These are phyloP conservation scores for Sanchytrium tribonematis DNA, from an alignment of 371 early-diverging fungal genomes.

Conservation along the genomic window DNA sequence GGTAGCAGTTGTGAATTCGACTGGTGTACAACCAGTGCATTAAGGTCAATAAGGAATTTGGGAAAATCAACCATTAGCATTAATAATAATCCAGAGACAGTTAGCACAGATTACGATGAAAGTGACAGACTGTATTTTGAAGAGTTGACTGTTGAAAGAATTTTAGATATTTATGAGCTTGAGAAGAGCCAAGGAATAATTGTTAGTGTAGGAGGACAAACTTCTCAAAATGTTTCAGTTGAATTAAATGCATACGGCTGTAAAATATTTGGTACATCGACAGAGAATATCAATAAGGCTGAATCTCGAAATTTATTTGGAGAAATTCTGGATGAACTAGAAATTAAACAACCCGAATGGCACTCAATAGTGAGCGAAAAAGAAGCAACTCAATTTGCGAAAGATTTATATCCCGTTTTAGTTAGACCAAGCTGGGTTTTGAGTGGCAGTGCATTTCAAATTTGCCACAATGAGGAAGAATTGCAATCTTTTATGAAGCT, in stretches of 20 bases:
- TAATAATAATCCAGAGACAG: conserved; percentile 92
- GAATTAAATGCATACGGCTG: conserved; percentile 50
- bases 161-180: conserved; percentile 70
- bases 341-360: conserved; percentile 82
- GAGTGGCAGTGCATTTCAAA: conserved; percentile 87
- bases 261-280: conserved; percentile 64
- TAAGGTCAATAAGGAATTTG: conserved; percentile 50
- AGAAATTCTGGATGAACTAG: conserved; percentile 65
- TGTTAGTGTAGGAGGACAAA: conserved; percentile 77
- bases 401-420: conserved; percentile 66
- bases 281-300: conserved; percentile 73
- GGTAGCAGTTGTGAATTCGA: conserved; percentile 89
- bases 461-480: conserved; percentile 48
- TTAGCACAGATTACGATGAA: conserved; percentile 85
- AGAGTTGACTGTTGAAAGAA: conserved; percentile 57
- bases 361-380: conserved; percentile 54
- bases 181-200: conserved; percentile 54
- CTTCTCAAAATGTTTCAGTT: conserved; percentile 83
- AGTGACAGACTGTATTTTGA: conserved; percentile 80
- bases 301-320: conserved; percentile 87
- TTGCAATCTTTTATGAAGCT: conserved; percentile 43
- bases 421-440: conserved; percentile 84
- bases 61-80: conserved; percentile 72
- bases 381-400: conserved; percentile 54
- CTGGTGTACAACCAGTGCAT: conserved; percentile 79